Evolutionary conservation across 2,329 filamentous ascomycete species (phyloP), one percentile per base, ranked within the genome.

Genomic region (Claviceps africana): DNA sequence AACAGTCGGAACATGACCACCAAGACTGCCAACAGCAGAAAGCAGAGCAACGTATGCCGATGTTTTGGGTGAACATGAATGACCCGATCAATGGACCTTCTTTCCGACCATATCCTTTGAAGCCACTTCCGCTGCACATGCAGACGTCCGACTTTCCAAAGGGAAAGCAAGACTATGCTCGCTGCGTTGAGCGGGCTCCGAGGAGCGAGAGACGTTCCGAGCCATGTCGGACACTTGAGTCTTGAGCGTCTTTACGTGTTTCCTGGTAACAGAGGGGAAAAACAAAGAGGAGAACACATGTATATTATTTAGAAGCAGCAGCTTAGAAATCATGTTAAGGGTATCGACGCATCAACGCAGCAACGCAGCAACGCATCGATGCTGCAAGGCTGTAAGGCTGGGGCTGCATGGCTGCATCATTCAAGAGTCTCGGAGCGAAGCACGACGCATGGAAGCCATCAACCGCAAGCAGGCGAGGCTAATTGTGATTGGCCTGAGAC

Each of bases 81-180:
- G 71, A 80, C 54, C 76, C 77, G 0, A 54, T 78, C 11, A 68
- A 72, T 15, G 62, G 68, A 10, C 64, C 66, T 4, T 65, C 71
- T 2, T 79, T 79, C 58, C 67, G 65, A 55, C 72, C 74, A 1
- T 70, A 68, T 50, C 70, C 66, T 4, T 67, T 73, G 11, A 81
- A 79, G 55, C 73, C 76, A 1, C 69, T 79, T 11, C 77, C 77
- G 0, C 54, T 57, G 15, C 73, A 71, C 61, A 76, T 76, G 71
- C 67, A 66, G 46, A 45, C 17, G n/a, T 21, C 21, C 35, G 42
- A 33, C 10, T 2, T 22, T 7, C 17, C 42, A 28, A 37, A 17
- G 42, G 28, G 31, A 28, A 25, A n/a, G 31, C 30, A 21, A 10
- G 40, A 2, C 11, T 28, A 10, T 30, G 4, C 31, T 37, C 22